Evolutionary conservation across 768 basidiomycete genomes (phyloP), one percentile per base, ranked within the genome.

Genomic region (Trametes cinnabarina): DNA sequence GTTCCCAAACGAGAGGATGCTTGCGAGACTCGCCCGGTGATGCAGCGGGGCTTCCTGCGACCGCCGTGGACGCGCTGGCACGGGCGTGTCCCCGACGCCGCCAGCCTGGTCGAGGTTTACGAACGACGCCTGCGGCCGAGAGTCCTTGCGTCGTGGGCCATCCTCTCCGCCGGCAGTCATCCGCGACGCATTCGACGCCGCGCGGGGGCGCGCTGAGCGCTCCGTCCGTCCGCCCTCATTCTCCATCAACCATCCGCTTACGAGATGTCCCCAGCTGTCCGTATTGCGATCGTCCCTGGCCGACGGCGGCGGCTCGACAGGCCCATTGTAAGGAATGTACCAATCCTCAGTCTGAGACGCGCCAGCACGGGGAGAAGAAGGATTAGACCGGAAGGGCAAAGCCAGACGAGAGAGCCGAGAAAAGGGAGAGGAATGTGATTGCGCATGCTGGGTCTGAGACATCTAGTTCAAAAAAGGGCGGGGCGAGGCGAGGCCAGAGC

Each of bases 41-140:
- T 39, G 65, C 39, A 57, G 48, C n/a, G 59, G 26, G 65, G 40
- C 0, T 19, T 50, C 42, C 3, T 68, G 60, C 1, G 70, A 51
- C 68, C 49, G 54, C 14, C 63, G 69, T 68, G 46, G 69, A 47
- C 60, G 68, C 52, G 66, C 55, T 60, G 67, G 32, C 61, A 60
- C 71, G 4, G 89, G 90, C 0, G 85, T 81, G 59, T 87, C 85
- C 26, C 88, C 88, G 20, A 90, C 79, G 23, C 84, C 87, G 28
- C 84, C 86, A 4, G 76, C 68, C 34, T 74, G 68, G 63, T 80
- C 79, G 4, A 79, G 68, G 57, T 75, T 76, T 63, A 78, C 71
- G 63, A 77, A 80, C 0, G 79, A 75, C 9, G 77, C 65, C 51
- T 59, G 53, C 3, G 43, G 20, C 22, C 60, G 60, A 30, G 58